Conservation (phyloP, 164 flowering plant species). For the Cinnamomum chago region DNA sequence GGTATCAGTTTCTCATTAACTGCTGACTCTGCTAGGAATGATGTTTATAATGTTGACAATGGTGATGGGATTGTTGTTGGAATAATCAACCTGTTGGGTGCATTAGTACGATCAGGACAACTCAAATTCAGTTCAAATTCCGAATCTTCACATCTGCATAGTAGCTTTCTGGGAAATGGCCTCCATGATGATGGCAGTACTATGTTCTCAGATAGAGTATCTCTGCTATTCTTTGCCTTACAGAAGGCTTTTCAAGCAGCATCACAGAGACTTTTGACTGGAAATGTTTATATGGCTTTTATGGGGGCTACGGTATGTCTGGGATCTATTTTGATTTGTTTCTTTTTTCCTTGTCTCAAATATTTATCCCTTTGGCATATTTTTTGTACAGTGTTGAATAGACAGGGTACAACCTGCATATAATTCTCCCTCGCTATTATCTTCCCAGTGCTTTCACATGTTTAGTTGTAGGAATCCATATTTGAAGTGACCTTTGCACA, state of each 20-base stretch:
- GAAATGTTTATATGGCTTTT: slow-evolving; percentile 67
- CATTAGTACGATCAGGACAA: slow-evolving; percentile 68
- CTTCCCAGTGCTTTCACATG: neutral
- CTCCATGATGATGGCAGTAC: slow-evolving; percentile 68
- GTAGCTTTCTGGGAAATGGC: slow-evolving; percentile 34
- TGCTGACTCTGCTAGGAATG: slow-evolving; percentile 92
- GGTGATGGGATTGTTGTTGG: slow-evolving; percentile 86
- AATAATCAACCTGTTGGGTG: slow-evolving; percentile 74
- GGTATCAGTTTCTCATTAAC: slow-evolving; percentile 80
- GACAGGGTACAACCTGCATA: no score
- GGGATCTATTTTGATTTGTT: neutral
- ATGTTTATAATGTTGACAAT: slow-evolving; percentile 80
- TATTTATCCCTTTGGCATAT: neutral
- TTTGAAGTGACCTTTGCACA: neutral
- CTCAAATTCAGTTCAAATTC: slow-evolving; percentile 50
- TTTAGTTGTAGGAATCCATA: neutral
- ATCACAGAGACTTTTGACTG: slow-evolving; percentile 88
- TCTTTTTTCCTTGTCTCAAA: neutral
- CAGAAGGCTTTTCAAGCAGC: slow-evolving; percentile 96
- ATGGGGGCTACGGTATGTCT: slow-evolving; percentile 84
- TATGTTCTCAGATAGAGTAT: slow-evolving; percentile 92
- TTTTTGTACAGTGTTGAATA: neutral
- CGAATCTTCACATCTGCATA: slow-evolving; percentile 40
- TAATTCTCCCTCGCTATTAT: neutral
- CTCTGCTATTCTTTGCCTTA: slow-evolving; percentile 81